Base-by-base conservation (phyloP, 83 land plant species). In the Picea abies region DNA sequence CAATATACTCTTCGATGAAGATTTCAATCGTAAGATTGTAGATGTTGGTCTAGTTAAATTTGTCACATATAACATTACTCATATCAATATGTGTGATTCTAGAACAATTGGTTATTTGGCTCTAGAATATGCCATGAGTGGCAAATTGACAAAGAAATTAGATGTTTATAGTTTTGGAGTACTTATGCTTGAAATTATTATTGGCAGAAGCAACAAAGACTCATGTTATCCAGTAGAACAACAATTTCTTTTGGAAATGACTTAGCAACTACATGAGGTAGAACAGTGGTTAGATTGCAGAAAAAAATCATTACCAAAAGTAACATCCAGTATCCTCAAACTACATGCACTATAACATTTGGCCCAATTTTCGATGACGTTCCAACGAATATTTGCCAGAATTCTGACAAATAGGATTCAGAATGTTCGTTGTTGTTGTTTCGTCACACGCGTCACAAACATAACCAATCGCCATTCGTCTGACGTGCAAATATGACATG, bases 11-110 rank as follows among this genome's bases (percentile, higher is more conserved):
- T 35, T 35, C 35, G 90, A 90, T 39, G 44, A 63, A 37, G 80
- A 87, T 44, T 76, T 91, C 52, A 47, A 83, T 52, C 90, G 91
- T n/a, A 91, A 89, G 63, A 89, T 93, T 37, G 88, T 90, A 81
- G 91, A 93, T 82, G 91, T 93, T 83, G 95, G 95, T 32, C 83
- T 93, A 20, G 93, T 90, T 64, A 93, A 88, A 71, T 87, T 93
- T 76, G 87, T 91, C 61, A 87, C 86, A 41, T 89, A 88, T 64
- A 84, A 80, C 49, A 82, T 91, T 5, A 88, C 93, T 44, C 94
- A 90, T 82, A 83, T 88, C 35, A 90, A 89, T 65, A 90, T 89
- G 88, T 26, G 91, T 90, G 35, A 35, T 4, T 91, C 92, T 35
- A 93, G 95, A 78, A 93, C 95, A 60, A 78, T 93, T 60, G 87